Base-by-base conservation (phyloP, 176 grass and related monocot species). In the Chrysopogon serrulatus region DNA sequence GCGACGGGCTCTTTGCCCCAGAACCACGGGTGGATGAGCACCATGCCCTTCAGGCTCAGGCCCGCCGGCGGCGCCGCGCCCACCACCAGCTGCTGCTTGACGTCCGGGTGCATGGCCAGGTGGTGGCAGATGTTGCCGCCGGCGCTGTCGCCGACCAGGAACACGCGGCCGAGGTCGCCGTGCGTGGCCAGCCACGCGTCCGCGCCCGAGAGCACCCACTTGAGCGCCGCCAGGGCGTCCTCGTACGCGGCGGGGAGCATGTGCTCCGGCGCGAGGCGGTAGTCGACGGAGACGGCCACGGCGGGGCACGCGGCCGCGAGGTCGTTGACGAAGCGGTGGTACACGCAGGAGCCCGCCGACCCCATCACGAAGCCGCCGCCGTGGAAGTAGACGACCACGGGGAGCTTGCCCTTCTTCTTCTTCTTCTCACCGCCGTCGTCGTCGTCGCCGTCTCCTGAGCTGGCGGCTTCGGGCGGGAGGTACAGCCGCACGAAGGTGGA, bases 11-110 rank as follows among this genome's bases (percentile, higher is more conserved):
- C 37, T 53, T 37, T 91, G 41, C 78, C 81, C 82, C 79, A 86
- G 90, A 91, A 88, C 85, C 76, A 85, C 24, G 90, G 81, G 85
- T 88, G 90, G 77, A 91, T 85, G 26, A 85, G 77, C 41, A 82
- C 85, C 41, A 65, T 3, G 71, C 89, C 85, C 11, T 15, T 72
- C 2, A 91, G 17, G 14, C 5, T 2, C n/a, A n/a, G n/a, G 23
- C 36, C 59, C 26, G n/a, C 3, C 2, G n/a, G 39, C 36, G 36
- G 36, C 39, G 0, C 45, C 14, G 45, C 45, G 23, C 4, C 35
- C n/a, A n/a, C n/a, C n/a, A n/a, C n/a, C n/a, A n/a, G n/a, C n/a
- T n/a, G n/a, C 5, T 15, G 18, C 4, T 9, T 10, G 6, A 51
- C 11, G 42, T 56, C 66, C 21, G 47, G 77, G 54, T 64, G 90